Conservation (phyloP, 2,329 filamentous ascomycete species). For the Curvularia sp. region DNA sequence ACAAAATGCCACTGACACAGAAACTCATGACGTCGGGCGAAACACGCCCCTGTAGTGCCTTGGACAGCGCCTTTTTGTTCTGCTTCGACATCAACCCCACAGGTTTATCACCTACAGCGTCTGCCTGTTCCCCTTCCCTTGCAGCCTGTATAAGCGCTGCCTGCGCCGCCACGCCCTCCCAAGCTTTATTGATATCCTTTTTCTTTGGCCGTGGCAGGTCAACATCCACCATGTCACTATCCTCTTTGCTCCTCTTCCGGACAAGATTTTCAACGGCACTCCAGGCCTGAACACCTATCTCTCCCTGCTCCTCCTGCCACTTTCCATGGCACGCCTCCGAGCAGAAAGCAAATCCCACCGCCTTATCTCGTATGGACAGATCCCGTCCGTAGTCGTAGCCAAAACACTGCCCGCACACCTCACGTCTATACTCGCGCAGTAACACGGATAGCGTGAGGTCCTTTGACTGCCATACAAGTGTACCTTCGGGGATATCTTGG, state of each 20-base stretch:
- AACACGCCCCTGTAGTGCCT: constrained; percentile 40
- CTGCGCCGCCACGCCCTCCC: constrained; percentile 34
- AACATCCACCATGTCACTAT: constrained; percentile 45
- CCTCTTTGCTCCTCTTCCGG: constrained; percentile 42
- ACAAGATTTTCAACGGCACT: constrained; percentile 45
- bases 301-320: constrained; percentile 46
- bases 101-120: constrained; percentile 2
- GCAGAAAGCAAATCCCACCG: constrained; percentile 56
- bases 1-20: constrained; percentile 52
- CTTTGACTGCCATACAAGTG: constrained; percentile 49
- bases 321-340: constrained; percentile 41
- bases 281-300: constrained; percentile 46
- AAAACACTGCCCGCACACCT: constrained; percentile 59
- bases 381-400: constrained; percentile 55
- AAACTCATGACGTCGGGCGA: constrained; percentile 53
- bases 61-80: constrained; percentile 42
- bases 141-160: constrained; percentile 40
- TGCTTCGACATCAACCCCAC: constrained; percentile 40
- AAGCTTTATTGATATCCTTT: constrained; percentile 40
- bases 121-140: constrained; percentile 21
- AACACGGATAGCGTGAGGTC: constrained; percentile 53
- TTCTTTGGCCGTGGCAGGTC: constrained; percentile 37
- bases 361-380: constrained; percentile 49
- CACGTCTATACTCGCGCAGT: constrained; percentile 56
- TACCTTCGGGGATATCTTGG: constrained; percentile 43